These are phyloP conservation scores for Melastoma candidum DNA, from an alignment of 441 rosid species.

Conservation along the genomic window DNA sequence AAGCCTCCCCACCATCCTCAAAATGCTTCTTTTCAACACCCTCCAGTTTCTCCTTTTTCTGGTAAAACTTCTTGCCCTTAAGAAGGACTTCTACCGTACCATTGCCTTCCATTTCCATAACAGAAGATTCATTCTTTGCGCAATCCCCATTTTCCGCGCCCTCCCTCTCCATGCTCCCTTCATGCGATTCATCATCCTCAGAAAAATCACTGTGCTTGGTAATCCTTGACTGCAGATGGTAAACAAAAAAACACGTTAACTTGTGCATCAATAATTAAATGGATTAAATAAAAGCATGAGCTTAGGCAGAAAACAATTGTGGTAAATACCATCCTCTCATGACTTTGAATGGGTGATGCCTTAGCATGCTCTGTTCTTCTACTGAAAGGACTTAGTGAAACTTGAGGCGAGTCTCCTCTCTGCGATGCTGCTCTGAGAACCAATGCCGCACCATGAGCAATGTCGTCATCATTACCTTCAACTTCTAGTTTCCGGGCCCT, in stretches of 20 bases:
- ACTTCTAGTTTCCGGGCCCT: constrained; percentile 39
- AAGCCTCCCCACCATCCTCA: constrained; percentile 78
- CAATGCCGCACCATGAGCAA: constrained; percentile 53
- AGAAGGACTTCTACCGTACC: constrained; percentile 49
- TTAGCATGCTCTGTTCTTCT: constrained; percentile 25
- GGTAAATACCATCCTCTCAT: constrained; percentile 48
- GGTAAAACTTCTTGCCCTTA: constrained; percentile 31
- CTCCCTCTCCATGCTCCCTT: constrained; percentile 32
- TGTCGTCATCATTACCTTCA: constrained; percentile 46
- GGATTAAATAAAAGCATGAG: background rate
- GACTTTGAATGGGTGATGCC: constrained; percentile 41
- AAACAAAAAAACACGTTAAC: constrained; percentile 8
- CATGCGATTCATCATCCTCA: constrained; percentile 28
- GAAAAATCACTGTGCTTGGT: constrained; percentile 34
- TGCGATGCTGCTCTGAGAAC: constrained; percentile 56
- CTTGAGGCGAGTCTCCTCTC: constrained; percentile 52
- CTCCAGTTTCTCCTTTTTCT: constrained; percentile 45
- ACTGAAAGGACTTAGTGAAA: constrained; percentile 30
- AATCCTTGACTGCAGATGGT: constrained; percentile 34
- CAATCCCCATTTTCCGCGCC: constrained; percentile 27
- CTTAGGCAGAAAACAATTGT: constrained; percentile 2
- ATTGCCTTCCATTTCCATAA: constrained; percentile 48
- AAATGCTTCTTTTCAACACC: constrained; percentile 36
- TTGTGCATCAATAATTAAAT: constrained; percentile 5
- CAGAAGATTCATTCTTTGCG: constrained; percentile 34